These are phyloP conservation scores for Cymbopogon citratus DNA, from an alignment of 176 grass and related monocot species.

Conservation along the genomic window DNA sequence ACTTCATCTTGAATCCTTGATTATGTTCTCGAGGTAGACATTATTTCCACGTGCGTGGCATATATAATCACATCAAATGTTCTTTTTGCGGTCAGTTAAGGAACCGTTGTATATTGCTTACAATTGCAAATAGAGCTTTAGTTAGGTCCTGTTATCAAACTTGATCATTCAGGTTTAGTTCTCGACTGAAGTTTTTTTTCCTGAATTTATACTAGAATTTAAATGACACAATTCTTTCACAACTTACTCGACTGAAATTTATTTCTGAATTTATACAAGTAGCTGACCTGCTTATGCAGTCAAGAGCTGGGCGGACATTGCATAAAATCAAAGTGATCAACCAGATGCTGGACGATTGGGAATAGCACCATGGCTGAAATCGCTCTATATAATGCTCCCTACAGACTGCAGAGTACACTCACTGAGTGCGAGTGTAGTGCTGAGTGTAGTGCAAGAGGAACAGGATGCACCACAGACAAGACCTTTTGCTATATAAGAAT, in stretches of 20 bases:
- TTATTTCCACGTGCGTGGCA: too few relatives aligned
- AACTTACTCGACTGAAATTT: neutral
- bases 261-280: neutral
- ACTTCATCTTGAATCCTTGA: too few relatives aligned
- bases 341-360: neutral
- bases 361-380: conserved; percentile 1
- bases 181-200: neutral
- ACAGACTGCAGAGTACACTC: neutral
- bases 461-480: neutral
- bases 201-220: neutral
- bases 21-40: too few relatives aligned
- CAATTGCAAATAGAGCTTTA: too few relatives aligned
- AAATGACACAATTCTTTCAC: too few relatives aligned
- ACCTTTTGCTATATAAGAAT: neutral
- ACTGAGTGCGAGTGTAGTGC: too few relatives aligned
- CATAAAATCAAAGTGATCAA: neutral
- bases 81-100: too few relatives aligned
- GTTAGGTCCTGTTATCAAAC: too few relatives aligned
- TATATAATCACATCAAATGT: neutral
- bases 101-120: too few relatives aligned
- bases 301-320: neutral
- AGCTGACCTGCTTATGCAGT: neutral
- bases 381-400: neutral
- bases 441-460: neutral
- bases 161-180: neutral